Evolutionary conservation across 1,284 basidiomycete species (phyloP), one percentile per base, ranked within the genome.

Genomic region (Fomitopsis pinicola): DNA sequence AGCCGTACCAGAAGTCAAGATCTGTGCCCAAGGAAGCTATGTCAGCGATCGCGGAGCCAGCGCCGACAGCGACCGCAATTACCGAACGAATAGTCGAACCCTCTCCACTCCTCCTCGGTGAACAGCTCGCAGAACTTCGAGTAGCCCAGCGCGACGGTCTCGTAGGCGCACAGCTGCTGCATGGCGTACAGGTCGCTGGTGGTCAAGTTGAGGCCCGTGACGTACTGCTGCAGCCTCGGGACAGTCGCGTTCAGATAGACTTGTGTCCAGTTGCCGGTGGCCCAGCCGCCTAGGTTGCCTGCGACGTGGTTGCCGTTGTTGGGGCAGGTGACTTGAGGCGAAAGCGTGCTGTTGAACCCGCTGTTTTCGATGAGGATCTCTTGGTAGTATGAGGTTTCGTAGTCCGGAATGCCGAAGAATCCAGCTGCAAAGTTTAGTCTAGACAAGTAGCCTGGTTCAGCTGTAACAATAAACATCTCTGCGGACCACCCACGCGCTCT

Each of bases 131-230:
- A 81, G 66, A 81, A 82, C 10, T 64, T 59, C 8, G 78, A 80
- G 63, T 78, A 88, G 0, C 88, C 89, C 33, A 90, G 79, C 0
- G 87, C 80, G 33, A 88, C 85, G 6, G 87, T 89, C 80, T 87
- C 86, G 65, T 87, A 88, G 1, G 85, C 81, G 67, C 86, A 87
- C 26, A 83, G 68, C 48, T 78, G 67, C 60, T 84, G 82, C 80
- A 82, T 82, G 6, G 71, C 72, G 42, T 73, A 65, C 19, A 85
- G 74, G 67, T 85, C 80, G 6, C 71, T 66, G 12, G 78, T 66
- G 3, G 77, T 80, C 19, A 89, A 70, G 30, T 82, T 76, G 36
- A 84, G 74, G 0, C 86, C 87, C 12, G 76, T 66, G 40, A 88
- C 69, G 59, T 76, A 65, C 52, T 73, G 67, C 60, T 80, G 73